Evolutionary conservation across 139 green algal genomes (phyloP).

Genomic region (Penium margaritaceum): DNA sequence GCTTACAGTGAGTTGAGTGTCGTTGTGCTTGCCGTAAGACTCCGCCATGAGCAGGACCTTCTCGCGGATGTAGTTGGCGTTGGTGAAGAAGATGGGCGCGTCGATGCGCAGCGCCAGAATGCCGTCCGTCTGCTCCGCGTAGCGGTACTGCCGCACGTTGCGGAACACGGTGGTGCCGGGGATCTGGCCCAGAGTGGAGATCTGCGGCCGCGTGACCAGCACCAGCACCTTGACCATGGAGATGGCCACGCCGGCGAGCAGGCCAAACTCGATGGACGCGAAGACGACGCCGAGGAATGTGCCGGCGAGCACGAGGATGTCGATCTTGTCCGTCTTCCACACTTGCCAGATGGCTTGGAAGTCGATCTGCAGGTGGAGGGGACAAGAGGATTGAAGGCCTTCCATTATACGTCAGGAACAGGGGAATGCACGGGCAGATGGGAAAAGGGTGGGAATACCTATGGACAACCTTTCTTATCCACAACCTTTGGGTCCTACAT

Average conservation of each 20-base stretch:
- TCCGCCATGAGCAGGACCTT: too few species aligned
- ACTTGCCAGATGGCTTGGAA: constrained; percentile 25
- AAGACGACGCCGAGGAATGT: constrained; percentile 39
- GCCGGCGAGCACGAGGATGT: constrained; percentile 24
- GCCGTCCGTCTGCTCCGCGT: constrained; percentile 51
- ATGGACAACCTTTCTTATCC: too few species aligned
- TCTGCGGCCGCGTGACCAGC: constrained; percentile 60
- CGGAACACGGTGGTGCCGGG: constrained; percentile 57
- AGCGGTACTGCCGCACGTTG: constrained; percentile 71
- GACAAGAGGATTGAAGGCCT: too few species aligned
- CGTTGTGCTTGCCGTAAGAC: not conserved
- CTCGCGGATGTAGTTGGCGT: constrained; percentile 61
- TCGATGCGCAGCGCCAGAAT: constrained; percentile 65
- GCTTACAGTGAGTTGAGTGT: too few species aligned
- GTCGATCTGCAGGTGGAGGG: too few species aligned
- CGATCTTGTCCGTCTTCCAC: constrained; percentile 40
- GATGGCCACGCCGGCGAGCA: constrained; percentile 17
- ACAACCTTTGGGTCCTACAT: too few species aligned
- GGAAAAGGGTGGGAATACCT: too few species aligned
- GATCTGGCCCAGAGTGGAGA: constrained; percentile 64
- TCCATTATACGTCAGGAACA: too few species aligned
- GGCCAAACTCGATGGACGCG: constrained; percentile 19
- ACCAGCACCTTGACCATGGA: constrained; percentile 24
- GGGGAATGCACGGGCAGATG: too few species aligned
- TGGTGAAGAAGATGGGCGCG: constrained; percentile 61